Evolutionary conservation across 164 flowering plant species (phyloP).

Genomic region (Stephania japonica): DNA sequence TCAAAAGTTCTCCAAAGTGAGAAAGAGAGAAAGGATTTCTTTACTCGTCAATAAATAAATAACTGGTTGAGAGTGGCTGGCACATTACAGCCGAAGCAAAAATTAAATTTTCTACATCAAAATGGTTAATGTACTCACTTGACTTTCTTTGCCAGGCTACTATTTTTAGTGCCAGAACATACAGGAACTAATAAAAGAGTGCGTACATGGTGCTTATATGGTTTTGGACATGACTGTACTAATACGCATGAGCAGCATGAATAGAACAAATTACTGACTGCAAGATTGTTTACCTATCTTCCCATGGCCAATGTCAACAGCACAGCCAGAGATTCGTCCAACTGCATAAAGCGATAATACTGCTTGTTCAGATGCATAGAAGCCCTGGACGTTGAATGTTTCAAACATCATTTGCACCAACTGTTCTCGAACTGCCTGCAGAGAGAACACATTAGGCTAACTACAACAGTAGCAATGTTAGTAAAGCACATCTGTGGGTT

Average conservation of each 20-base stretch:
- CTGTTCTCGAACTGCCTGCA: conserved; percentile 81
- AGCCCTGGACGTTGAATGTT: conserved; percentile 91
- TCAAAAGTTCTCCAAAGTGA: background rate
- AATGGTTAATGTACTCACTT: too few relatives aligned
- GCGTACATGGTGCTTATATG: too few relatives aligned
- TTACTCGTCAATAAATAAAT: background rate
- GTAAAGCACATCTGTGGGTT: background rate
- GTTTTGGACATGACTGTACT: background rate
- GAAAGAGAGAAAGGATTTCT: background rate
- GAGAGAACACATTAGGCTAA: background rate
- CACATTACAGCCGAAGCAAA: background rate
- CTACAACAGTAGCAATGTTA: background rate
- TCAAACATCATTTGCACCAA: conserved; percentile 99
- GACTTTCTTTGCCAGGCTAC: too few relatives aligned
- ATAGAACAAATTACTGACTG: background rate
- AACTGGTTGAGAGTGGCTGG: background rate
- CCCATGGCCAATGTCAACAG: conserved; percentile 98
- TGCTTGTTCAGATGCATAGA: conserved; percentile 98
- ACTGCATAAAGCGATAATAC: conserved; percentile 96
- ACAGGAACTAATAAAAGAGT: too few relatives aligned
- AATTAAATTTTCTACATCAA: too few relatives aligned
- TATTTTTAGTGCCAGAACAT: too few relatives aligned
- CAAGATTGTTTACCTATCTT: conserved; percentile 58
- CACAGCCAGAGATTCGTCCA: conserved; percentile 98
- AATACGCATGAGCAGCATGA: background rate